These are phyloP conservation scores for Magnusiomyces ingens DNA, from an alignment of 1,139 yeast genomes.

Conservation along the genomic window DNA sequence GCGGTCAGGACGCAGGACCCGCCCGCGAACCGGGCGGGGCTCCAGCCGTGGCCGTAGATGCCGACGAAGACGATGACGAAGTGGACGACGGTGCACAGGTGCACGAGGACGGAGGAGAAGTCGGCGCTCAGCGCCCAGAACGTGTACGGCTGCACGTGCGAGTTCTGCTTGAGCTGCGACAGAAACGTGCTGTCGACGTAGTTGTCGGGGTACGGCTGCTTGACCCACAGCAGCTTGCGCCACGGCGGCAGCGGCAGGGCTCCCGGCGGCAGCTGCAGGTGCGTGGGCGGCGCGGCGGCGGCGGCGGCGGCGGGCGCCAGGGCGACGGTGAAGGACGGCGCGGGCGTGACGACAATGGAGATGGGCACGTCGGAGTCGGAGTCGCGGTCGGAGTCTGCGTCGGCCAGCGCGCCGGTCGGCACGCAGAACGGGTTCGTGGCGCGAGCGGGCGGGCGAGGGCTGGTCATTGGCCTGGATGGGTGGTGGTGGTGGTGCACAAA, in stretches of 20 bases:
- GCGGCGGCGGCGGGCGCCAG: no score
- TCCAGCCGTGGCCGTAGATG: conserved; percentile 30
- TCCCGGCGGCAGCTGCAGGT: no score
- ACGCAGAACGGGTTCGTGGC: no score
- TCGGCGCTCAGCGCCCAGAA: conserved; percentile 59
- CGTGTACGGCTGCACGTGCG: conserved; percentile 64
- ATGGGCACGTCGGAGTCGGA: no score
- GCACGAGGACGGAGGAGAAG: conserved; percentile 60
- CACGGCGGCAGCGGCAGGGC: conserved; percentile 37
- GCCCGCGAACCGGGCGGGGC: conserved; percentile 31
- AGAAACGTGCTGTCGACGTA: conserved; percentile 77
- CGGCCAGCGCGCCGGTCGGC: no score
- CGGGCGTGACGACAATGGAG: no score
- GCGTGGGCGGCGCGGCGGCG: no score
- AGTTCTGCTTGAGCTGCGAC: conserved; percentile 68
- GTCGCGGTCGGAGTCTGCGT: no score
- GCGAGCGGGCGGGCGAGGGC: no score
- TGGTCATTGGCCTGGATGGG: no score
- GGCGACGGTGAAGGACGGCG: no score
- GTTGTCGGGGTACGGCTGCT: conserved; percentile 86
- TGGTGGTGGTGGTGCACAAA: no score
- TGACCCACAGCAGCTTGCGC: conserved; percentile 82
- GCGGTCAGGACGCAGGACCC: conserved; percentile 32
- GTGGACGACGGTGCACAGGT: conserved; percentile 52
- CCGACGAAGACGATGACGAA: conserved; percentile 58